Base-by-base conservation (phyloP, 2,329 filamentous ascomycete species). In the Penicillium oxalicum region DNA sequence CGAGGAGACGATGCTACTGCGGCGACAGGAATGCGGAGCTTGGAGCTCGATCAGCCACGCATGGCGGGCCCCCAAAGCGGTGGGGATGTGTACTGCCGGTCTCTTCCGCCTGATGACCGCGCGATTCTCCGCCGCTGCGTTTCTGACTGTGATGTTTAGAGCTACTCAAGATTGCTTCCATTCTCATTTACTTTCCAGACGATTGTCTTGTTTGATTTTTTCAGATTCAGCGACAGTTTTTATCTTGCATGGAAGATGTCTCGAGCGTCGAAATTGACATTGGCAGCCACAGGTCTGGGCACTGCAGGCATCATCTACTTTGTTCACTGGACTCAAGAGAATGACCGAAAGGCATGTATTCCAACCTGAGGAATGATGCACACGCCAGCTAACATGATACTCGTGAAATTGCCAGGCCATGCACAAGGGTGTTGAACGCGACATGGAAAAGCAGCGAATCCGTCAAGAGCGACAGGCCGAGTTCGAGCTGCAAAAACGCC, bases 361-460 rank as follows among this genome's bases (percentile, higher is more conserved):
- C 25, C 13, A 18, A 25, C 26, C 28, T 42, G 11, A 9, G 8
- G 9, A 5, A 9, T 44, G 32, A n/a, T n/a, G 32, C 28, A 41
- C 24, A 29, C 7, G 36, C 34, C 37, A 40, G 41, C 49, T 55
- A 40, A 53, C 34, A 11, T 41, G 47, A 40, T 33, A 29, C 8
- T 33, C 4, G 26, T 18, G 18, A 41, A 8, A 25, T 18, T 18
- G 18, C 18, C 54, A 72, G 93, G 87, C 88, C 49, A 98, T 98
- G 93, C 93, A 98, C 65, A 82, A 86, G 58, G 93, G 93, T 39
- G 93, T 98, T 37, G 76, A 97, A 56, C 87, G 91, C 55, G 93
- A 98, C 64, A 87, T 96, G 77, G 91, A 97, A 65, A 89, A 94
- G 65, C 91, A 95, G 67, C 83, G 87, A 40, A 68, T 96, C 57